phyloP scores from a whole-genome alignment of 2,329 filamentous ascomycete genomes.

The Lizonia empirigonia region DNA sequence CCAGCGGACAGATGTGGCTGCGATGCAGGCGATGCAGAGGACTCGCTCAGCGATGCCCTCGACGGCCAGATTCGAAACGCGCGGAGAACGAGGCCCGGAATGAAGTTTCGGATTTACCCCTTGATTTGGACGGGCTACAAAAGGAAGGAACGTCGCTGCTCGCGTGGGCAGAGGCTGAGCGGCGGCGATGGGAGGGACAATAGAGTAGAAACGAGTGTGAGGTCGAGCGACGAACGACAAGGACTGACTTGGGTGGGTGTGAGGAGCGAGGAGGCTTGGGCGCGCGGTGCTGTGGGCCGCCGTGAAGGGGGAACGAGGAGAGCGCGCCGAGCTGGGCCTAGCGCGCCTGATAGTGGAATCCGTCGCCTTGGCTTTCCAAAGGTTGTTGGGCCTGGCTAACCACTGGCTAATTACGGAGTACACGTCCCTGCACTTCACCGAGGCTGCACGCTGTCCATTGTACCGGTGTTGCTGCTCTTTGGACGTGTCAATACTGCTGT shows the following conservation, averaged over 20 bases:
- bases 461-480: too few relatives aligned
- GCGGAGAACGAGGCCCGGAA: conserved; percentile 39
- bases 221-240: conserved; percentile 30
- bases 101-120: conserved; percentile 33
- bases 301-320: conserved; percentile 16
- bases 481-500: too few relatives aligned
- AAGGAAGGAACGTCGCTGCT: conserved; percentile 36
- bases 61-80: conserved; percentile 44
- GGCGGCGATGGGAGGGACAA: conserved; percentile 8
- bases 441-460: too few relatives aligned
- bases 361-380: conserved; percentile 1
- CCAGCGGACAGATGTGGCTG: conserved; percentile 21
- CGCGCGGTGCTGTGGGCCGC: conserved; percentile 25
- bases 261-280: conserved; percentile 22
- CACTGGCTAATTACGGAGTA: too few relatives aligned
- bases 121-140: conserved; percentile 34
- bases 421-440: too few relatives aligned
- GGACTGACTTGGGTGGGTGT: conserved; percentile 27
- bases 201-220: conserved; percentile 35
- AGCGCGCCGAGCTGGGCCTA: conserved; percentile 2
- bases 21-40: conserved; percentile 33
- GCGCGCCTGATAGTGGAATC: neutral
- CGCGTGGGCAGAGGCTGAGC: conserved; percentile 3
- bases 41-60: conserved; percentile 45
- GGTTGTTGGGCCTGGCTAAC: conserved; percentile 13